Base-by-base conservation (phyloP, 192 early-diverging fungal genomes). In the Blastocladiella britannica region DNA sequence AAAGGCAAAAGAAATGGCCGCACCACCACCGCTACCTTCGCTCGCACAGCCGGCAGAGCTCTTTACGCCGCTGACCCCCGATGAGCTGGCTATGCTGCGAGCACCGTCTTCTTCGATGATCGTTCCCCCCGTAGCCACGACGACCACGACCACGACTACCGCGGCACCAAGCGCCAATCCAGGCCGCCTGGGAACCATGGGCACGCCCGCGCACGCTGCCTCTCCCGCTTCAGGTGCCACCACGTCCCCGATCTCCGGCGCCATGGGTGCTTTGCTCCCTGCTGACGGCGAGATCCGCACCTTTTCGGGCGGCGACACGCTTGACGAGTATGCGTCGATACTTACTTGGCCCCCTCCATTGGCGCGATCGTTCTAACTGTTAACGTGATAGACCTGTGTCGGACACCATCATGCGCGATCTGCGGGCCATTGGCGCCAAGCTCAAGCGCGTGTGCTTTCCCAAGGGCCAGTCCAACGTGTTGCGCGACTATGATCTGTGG, bases 401-500 rank as follows among this genome's bases (percentile, higher is more conserved):
- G 29, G 8, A 30, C 29, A 4, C 4, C 5, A 8, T 30, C 29
- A 47, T 47, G 37, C 29, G 53, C 51, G 31, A 54, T 8, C 26
- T 51, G 26, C 53, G 51, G 20, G 52, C 28, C 25, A 26, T 58
- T 28, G 47, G 31, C 25, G n/a, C 43, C 20, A 47, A 29, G 27
- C n/a, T 47, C 43, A 22, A 47, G 52, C 57, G 30, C 22, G 57
- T 58, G 26, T 47, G 27, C 8, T 29, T 58, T 18, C 57, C 29
- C 15, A 22, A 26, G 0, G 57, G 57, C 47, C 53, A 47, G 24
- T 25, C 53, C 15, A 28, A 60, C 47, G 24, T 60, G 29, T 27
- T 60, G 55, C 53, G 53, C 7, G 59, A 60, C 27, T 60, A 54
- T 26, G 30, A 60, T 18, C 51, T 60, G 53, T 60, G 53, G 53